A percentile compares a stretch with the other conserved stretches of the same genome.
Evolutionary conservation across 257 asterid species (phyloP).

Genomic region (Solanum paucissectum): DNA sequence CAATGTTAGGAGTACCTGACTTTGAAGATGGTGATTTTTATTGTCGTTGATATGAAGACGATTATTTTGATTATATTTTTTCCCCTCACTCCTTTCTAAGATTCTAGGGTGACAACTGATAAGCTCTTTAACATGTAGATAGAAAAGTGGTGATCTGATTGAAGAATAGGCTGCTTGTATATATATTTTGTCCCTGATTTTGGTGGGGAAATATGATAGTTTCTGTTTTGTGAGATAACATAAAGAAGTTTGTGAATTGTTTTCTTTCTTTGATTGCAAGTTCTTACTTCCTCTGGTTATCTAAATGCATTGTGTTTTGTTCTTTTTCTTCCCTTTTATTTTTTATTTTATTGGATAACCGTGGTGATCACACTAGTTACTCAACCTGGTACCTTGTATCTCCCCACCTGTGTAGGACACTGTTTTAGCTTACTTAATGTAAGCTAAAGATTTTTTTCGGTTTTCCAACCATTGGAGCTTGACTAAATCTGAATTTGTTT

Average conservation of each 20-base stretch:
- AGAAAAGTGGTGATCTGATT: slow-evolving; percentile 15
- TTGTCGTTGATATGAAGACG: slow-evolving; percentile 31
- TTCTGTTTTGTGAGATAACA: slow-evolving; percentile 5
- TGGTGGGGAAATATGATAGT: not conserved
- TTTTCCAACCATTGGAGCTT: not conserved
- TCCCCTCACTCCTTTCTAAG: not conserved
- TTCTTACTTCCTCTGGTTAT: not conserved
- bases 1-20: slow-evolving; percentile 80
- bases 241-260: not conserved
- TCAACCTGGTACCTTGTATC: not conserved
- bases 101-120: slow-evolving; percentile 7
- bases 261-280: not conserved
- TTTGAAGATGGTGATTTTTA: slow-evolving; percentile 50
- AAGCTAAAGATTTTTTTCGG: not conserved
- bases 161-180: slow-evolving; percentile 5
- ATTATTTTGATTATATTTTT: not conserved
- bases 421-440: not conserved
- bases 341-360: not conserved
- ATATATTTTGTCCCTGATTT: slow-evolving; percentile 1
- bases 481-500: not conserved
- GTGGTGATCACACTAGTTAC: not conserved
- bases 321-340: not conserved
- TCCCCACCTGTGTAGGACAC: not conserved
- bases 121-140: slow-evolving; percentile 19
- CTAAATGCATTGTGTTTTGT: not conserved